Evolutionary conservation across 352 stramenopile species (phyloP).

Genomic region (Phytopythium montanum): DNA sequence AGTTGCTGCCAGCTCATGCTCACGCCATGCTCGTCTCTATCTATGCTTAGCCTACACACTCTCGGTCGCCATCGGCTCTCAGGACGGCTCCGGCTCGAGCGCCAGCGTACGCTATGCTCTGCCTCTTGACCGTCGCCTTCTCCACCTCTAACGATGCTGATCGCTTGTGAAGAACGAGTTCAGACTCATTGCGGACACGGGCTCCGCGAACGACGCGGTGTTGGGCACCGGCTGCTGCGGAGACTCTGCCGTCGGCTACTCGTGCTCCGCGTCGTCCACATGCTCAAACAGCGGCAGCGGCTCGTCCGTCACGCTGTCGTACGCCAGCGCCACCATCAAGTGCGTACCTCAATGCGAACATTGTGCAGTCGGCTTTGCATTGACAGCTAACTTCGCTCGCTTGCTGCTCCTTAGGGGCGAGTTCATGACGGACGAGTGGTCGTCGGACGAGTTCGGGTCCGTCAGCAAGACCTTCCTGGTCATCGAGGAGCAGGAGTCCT

Average conservation of each 20-base stretch:
- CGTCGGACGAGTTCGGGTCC: conserved; percentile 42
- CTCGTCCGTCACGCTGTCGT: conserved; percentile 33
- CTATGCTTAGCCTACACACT: conserved; percentile 30
- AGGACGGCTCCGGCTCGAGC: conserved; percentile 18
- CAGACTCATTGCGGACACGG: conserved; percentile 75
- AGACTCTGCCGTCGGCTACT: conserved; percentile 48
- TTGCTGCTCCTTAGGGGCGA: conserved; percentile 31
- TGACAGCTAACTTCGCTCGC: neutral
- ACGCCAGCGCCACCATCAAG: conserved; percentile 62
- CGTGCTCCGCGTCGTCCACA: conserved; percentile 59
- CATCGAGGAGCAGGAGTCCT: conserved; percentile 71
- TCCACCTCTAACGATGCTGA: neutral
- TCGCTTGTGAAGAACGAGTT: conserved; percentile 59
- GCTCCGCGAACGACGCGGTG: conserved; percentile 79
- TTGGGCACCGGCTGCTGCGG: conserved; percentile 62
- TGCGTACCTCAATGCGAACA: too few relatives aligned
- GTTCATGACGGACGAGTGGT: conserved; percentile 69
- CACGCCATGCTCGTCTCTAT: neutral
- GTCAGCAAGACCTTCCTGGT: conserved; percentile 69
- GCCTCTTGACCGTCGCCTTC: neutral
- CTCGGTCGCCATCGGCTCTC: conserved; percentile 27
- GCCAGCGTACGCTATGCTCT: conserved; percentile 18
- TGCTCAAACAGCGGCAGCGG: conserved; percentile 28
- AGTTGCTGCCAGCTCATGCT: neutral
- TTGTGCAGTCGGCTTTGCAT: neutral